Evolutionary conservation across 768 basidiomycete species (phyloP).

Genomic region (Mycena albidolilacea): DNA sequence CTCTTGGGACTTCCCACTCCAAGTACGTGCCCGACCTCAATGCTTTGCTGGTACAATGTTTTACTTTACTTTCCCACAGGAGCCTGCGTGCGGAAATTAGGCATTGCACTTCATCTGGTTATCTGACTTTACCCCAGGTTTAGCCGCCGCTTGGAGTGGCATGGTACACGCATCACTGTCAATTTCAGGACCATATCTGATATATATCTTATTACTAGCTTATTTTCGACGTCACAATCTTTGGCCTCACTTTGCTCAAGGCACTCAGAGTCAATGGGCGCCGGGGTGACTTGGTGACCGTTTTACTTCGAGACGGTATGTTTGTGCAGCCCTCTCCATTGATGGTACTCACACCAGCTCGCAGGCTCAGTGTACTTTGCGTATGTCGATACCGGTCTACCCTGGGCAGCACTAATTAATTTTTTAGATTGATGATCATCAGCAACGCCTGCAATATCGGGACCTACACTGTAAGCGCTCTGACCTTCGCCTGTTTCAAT

Average conservation of each 20-base stretch:
- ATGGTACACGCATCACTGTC: constrained; percentile 38
- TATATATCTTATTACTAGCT: constrained; percentile 35
- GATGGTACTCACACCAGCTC: constrained; percentile 1
- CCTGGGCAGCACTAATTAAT: background rate
- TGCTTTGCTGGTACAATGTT: background rate
- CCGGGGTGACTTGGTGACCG: constrained; percentile 46
- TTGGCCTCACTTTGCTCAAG: constrained; percentile 59
- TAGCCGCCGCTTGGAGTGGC: constrained; percentile 55
- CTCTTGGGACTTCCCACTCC: constrained; percentile 20
- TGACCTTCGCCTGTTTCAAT: background rate
- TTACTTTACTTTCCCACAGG: constrained; percentile 26
- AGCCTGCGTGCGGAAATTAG: constrained; percentile 42
- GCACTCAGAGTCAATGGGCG: constrained; percentile 46
- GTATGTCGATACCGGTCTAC: constrained; percentile 38
- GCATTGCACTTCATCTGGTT: background rate
- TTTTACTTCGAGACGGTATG: constrained; percentile 59
- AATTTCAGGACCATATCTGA: background rate
- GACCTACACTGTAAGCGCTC: constrained; percentile 52
- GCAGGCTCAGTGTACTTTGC: constrained; percentile 58
- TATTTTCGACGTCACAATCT: constrained; percentile 57
- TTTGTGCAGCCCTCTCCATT: background rate
- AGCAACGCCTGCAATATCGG: constrained; percentile 55
- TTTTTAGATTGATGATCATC: constrained; percentile 54
- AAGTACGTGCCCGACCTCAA: constrained; percentile 21
- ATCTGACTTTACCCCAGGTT: constrained; percentile 40